Evolutionary conservation across 345 rosid species (phyloP).

Genomic region (Euphorbia lathyris): DNA sequence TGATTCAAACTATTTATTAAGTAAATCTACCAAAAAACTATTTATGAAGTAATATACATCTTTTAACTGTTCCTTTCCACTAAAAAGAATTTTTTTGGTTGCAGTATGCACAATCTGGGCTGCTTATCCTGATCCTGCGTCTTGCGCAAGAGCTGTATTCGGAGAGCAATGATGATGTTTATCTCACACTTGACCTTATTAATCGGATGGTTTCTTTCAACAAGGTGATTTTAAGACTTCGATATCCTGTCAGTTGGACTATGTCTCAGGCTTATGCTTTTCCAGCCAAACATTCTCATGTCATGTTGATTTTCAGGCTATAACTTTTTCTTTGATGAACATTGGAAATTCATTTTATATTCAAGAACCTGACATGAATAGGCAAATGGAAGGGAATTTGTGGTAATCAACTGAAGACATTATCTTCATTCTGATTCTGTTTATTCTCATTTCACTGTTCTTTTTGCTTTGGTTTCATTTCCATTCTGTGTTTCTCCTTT

Average conservation of each 20-base stretch:
- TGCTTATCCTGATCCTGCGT: slow-evolving; percentile 67
- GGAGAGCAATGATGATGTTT: slow-evolving; percentile 55
- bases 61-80: slow-evolving; percentile 16
- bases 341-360: slow-evolving; percentile 47
- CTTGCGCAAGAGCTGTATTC: slow-evolving; percentile 58
- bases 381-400: slow-evolving; percentile 48
- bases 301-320: slow-evolving; percentile 43
- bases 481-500: neutral
- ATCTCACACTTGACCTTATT: slow-evolving; percentile 67
- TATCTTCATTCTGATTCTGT: slow-evolving; percentile 1
- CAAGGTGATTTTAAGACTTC: slow-evolving; percentile 43
- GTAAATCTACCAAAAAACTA: no score
- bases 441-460: neutral
- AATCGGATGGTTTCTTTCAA: slow-evolving; percentile 72
- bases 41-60: neutral
- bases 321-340: slow-evolving; percentile 68
- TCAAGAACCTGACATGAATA: slow-evolving; percentile 38
- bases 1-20: neutral
- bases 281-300: slow-evolving; percentile 1
- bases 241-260: neutral
- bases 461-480: neutral
- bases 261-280: slow-evolving; percentile 11
- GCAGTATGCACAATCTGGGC: slow-evolving; percentile 72
- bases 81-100: slow-evolving; percentile 5
- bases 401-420: slow-evolving; percentile 45